Evolutionary conservation across 345 rosid genomes (phyloP).

Genomic region (Euphorbia lathyris): DNA sequence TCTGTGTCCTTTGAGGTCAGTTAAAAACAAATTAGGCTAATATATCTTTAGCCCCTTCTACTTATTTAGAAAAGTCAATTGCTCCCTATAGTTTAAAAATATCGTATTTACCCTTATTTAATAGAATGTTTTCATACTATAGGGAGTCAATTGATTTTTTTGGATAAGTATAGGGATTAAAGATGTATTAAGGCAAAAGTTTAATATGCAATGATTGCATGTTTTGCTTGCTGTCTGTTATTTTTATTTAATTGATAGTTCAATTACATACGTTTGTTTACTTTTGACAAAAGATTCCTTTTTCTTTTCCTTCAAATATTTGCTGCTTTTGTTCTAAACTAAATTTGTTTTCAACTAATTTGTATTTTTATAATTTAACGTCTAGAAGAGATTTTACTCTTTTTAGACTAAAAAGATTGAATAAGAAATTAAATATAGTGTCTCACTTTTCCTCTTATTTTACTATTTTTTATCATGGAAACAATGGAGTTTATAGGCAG

Average conservation of each 20-base stretch:
- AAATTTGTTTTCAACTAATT: background rate
- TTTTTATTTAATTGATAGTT: background rate
- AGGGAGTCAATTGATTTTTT: too few relatives aligned
- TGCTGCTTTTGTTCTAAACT: background rate
- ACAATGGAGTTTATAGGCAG: too few relatives aligned
- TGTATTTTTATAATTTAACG: background rate
- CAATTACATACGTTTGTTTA: background rate
- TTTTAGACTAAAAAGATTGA: too few relatives aligned
- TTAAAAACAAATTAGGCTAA: too few relatives aligned
- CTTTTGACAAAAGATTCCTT: background rate
- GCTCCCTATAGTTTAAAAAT: too few relatives aligned
- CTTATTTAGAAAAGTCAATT: too few relatives aligned
- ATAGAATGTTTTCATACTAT: too few relatives aligned
- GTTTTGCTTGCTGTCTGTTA: constrained; percentile 11
- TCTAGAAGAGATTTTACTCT: too few relatives aligned
- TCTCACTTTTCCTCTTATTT: background rate
- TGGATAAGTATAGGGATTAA: too few relatives aligned
- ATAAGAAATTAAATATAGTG: background rate
- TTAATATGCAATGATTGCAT: background rate
- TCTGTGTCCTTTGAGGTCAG: constrained; percentile 66
- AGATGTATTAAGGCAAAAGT: too few relatives aligned
- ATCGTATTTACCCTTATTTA: too few relatives aligned
- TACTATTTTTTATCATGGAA: background rate
- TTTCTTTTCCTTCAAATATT: background rate
- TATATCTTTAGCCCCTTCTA: too few relatives aligned